These are phyloP conservation scores for Carallia brachiata DNA, from an alignment of 345 rosid species.

Conservation along the genomic window DNA sequence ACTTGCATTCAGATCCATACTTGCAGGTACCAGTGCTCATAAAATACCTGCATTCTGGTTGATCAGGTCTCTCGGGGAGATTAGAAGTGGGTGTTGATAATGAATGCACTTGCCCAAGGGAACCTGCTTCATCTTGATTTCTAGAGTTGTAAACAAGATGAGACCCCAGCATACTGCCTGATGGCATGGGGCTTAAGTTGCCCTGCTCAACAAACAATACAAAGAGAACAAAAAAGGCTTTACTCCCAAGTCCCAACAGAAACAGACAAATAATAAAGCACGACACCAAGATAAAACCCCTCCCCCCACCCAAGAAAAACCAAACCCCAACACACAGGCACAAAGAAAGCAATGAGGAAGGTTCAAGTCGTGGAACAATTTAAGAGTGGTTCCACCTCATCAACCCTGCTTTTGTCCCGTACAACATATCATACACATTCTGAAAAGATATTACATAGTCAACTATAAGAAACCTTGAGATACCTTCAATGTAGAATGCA, in stretches of 20 bases:
- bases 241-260: not conserved
- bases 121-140: conserved; percentile 48
- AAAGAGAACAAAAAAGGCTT: not conserved
- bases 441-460: not conserved
- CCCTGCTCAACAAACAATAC: conserved; percentile 31
- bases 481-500: too few relatives aligned
- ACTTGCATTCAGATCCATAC: conserved; percentile 82
- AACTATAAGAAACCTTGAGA: too few relatives aligned
- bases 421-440: not conserved
- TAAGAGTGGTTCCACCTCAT: too few relatives aligned
- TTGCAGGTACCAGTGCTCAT: conserved; percentile 77
- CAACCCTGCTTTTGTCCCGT: too few relatives aligned
- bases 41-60: conserved; percentile 68
- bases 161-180: conserved; percentile 43
- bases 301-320: too few relatives aligned
- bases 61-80: conserved; percentile 69
- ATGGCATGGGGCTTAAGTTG: conserved; percentile 37
- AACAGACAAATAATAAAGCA: not conserved
- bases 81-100: conserved; percentile 29
- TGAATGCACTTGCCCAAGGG: conserved; percentile 42
- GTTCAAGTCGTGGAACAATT: too few relatives aligned
- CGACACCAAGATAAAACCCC: not conserved
- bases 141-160: conserved; percentile 41
- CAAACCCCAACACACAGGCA: too few relatives aligned
- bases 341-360: too few relatives aligned